Conservation (phyloP, 176 grass and related monocot species). For the Otatea glauca region DNA sequence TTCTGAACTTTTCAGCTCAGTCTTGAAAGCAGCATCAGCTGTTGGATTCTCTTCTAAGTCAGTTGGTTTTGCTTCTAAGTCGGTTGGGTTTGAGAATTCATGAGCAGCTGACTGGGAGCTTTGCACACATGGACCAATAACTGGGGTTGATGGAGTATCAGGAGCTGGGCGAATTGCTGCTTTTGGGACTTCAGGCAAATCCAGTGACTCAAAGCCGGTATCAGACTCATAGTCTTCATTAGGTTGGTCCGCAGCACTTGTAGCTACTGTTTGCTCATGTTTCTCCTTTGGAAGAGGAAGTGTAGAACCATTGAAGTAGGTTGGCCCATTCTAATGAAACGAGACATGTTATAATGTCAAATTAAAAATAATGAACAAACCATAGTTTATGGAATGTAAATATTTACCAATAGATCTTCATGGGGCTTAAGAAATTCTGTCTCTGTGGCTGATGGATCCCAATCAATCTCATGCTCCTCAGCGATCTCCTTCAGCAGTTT, state of each 20-base stretch:
- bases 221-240: constrained; percentile 67
- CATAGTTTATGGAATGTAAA: neutral
- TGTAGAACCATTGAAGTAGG: constrained; percentile 68
- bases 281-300: constrained; percentile 80
- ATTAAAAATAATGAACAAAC: constrained; percentile 25
- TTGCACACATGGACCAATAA: constrained; percentile 44
- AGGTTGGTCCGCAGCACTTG: constrained; percentile 38
- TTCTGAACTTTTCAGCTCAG: constrained; percentile 50
- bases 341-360: constrained; percentile 20
- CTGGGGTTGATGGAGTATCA: constrained; percentile 48
- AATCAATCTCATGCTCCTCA: constrained; percentile 94
- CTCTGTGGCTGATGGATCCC: constrained; percentile 88
- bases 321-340: constrained; percentile 80
- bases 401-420: constrained; percentile 92
- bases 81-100: constrained; percentile 36
- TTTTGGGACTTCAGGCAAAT: constrained; percentile 95
- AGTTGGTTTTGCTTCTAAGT: constrained; percentile 48
- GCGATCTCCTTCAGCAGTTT: constrained; percentile 97
- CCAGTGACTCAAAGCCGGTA: constrained; percentile 60
- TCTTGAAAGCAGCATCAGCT: constrained; percentile 39
- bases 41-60: constrained; percentile 62
- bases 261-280: constrained; percentile 56
- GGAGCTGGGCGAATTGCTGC: constrained; percentile 55
- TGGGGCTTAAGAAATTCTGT: constrained; percentile 83
- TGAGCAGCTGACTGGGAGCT: constrained; percentile 39